Evolutionary conservation across 257 asterid species (phyloP), one percentile per base, ranked within the genome.

Genomic region (Mitragyna speciosa): DNA sequence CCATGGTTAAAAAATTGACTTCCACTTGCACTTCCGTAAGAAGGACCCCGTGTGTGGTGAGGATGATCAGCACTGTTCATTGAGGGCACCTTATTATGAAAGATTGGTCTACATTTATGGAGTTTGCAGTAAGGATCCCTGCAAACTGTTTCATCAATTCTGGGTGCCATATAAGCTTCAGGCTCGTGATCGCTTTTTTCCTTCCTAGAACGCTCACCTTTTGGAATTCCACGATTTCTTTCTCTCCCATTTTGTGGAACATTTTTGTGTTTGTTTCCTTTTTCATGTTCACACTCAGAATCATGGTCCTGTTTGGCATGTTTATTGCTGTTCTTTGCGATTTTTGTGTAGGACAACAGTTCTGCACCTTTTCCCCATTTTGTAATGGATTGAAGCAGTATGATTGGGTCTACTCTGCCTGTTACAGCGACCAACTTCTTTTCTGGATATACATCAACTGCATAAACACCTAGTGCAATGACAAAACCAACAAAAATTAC

Each of bases 351-450:
- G 64, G 73, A 70, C 70, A 81, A 49, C 17, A 85, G 56, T 76
- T 85, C 56, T 58, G 88, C 89, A 0, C 51, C 36, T 76, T 82
- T 78, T 69, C 86, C 85, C n/a, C 72, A 28, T 77, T 65, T 73
- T 49, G 63, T 33, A 17, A 87, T 81, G 28, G 59, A 43, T 20
- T 82, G 26, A 36, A 72, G 24, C 74, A 85, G 72, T 22, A 48
- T 36, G 6, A 17, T 47, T 1, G 88, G 79, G 39, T 85, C 86
- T 54, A 82, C 86, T 71, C 54, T 73, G 72, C 91, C 89, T 65
- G 43, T 78, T 20, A 85, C 82, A 4, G 78, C 19, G 48, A 81
- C 81, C 64, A 84, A 71, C 47, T 73, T 54, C 80, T 81, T 78
- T 69, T 80, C 75, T 72, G 80, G 79, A 72, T 82, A 80, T 51